phyloP scores from a whole-genome alignment of 2,329 filamentous ascomycete species.

The Fusarium dlaminii region DNA sequence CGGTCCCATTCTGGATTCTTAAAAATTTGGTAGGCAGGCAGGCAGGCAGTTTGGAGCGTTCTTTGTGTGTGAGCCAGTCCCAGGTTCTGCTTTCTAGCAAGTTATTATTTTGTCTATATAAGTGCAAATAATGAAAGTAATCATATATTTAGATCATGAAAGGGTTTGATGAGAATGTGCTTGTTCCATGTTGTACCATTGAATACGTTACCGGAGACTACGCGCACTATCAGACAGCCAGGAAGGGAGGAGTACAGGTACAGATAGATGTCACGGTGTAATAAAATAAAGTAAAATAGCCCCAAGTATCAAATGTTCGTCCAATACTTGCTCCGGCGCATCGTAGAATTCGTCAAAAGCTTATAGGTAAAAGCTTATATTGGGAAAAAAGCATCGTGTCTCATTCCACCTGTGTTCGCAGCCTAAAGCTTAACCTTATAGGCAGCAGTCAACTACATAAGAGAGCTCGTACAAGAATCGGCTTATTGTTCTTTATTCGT shows the following conservation, averaged over 20 bases:
- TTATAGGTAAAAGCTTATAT: too few species aligned
- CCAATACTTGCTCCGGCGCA: neutral
- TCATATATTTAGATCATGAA: neutral
- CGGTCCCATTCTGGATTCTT: constrained; percentile 72
- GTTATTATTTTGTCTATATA: neutral
- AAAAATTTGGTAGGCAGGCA: neutral
- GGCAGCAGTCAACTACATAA: too few species aligned
- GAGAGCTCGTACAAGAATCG: too few species aligned
- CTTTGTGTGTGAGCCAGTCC: neutral
- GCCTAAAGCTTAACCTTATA: too few species aligned
- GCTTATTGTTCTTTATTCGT: too few species aligned
- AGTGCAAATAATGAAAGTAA: neutral
- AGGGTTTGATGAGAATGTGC: accelerated
- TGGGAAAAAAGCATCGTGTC: too few species aligned
- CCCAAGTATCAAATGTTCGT: accelerated
- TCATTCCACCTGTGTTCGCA: too few species aligned
- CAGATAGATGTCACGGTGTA: neutral
- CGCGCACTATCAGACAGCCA: neutral
- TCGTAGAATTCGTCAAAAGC: neutral
- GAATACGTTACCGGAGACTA: neutral
- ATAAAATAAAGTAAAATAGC: neutral
- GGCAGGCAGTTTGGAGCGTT: neutral
- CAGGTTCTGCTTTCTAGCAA: neutral
- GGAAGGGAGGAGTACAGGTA: neutral
- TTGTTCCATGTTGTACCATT: too few species aligned